Conservation (phyloP, 1,139 yeast genomes). For the Yamadazyma dushanensis region DNA sequence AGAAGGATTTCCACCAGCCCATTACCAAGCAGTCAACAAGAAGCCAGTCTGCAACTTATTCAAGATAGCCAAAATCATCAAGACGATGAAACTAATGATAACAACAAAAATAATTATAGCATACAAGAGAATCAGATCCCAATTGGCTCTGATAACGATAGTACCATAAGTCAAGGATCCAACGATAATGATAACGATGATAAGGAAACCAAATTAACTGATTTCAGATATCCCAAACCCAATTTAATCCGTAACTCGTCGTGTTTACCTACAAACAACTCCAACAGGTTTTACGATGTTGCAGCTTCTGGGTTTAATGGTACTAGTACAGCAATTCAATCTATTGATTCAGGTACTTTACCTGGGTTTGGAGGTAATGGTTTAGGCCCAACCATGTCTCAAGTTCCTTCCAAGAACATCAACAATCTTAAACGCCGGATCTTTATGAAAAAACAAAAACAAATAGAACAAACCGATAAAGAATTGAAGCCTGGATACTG, state of each 20-base stretch:
- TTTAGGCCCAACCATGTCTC: conserved; percentile 65
- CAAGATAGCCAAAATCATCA: neutral
- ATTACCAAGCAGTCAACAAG: conserved; percentile 10
- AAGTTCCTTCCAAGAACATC: conserved; percentile 66
- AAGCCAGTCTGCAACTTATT: conserved; percentile 2
- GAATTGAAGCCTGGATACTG: conserved; percentile 70
- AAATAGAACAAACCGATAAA: conserved; percentile 42
- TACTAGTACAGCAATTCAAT: conserved; percentile 49
- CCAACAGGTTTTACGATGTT: conserved; percentile 56
- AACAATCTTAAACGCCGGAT: conserved; percentile 57
- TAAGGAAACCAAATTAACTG: conserved; percentile 16
- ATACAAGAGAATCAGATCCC: neutral
- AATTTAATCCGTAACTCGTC: conserved; percentile 30
- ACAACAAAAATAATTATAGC: conserved; percentile 4
- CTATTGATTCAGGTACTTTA: conserved; percentile 41
- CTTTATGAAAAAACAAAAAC: conserved; percentile 42
- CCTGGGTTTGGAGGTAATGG: conserved; percentile 55
- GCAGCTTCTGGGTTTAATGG: conserved; percentile 82
- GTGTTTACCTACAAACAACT: conserved; percentile 28
- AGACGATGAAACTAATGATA: neutral
- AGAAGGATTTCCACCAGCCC: conserved; percentile 18
- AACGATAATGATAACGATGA: conserved; percentile 13
- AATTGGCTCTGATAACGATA: conserved; percentile 13
- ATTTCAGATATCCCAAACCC: conserved; percentile 22
- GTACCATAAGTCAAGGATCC: conserved; percentile 18